Evolutionary conservation across 2,329 filamentous ascomycete genomes (phyloP), one percentile per base, ranked within the genome.

Genomic region (Coniochaeta pulveracea): DNA sequence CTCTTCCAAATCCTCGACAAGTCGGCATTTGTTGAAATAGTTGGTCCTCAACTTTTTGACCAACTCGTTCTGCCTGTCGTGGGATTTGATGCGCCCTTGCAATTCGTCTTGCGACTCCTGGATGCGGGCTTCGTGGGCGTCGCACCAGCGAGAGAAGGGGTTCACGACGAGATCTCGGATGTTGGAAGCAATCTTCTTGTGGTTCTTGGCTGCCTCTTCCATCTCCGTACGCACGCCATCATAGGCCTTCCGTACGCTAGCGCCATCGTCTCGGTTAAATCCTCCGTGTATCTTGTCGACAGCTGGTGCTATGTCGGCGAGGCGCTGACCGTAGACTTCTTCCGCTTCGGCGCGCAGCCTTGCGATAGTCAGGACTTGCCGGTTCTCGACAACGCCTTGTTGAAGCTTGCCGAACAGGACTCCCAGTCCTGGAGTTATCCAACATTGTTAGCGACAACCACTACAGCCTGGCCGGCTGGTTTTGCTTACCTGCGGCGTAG

Each of bases 21-120:
- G 66, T 32, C 93, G 80, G 55, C 91, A 98, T 61, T 96, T 98
- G 67, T 96, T 98, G 71, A 96, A 96, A 61, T 98, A 98, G 47
- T 85, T 83, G 57, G 84, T 94, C 43, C 91, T 78, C 47, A 95
- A 73, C 61, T 96, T 96, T 68, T 86, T 85, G 40, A 94, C 85
- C 14, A 72, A 58, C 41, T 98, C 91, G 37, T 82, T 80, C 57
- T 98, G 93, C 45, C 83, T 84, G 53, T 94, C 85, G 56, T 96
- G 86, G 40, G 83, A 73, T 64, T 94, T 95, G 59, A 96, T 88
- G 37, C 85, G 82, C 30, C 69, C 61, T 57, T 96, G 89, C 15
- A 98, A 72, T 48, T 95, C 88, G 47, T 96, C 91, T 54, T 98
- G 89, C 15, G 86, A 95, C 49, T 86, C 85, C 54, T 94, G 84